Evolutionary conservation across 345 rosid species (phyloP).

Genomic region (Trapa bicornis): DNA sequence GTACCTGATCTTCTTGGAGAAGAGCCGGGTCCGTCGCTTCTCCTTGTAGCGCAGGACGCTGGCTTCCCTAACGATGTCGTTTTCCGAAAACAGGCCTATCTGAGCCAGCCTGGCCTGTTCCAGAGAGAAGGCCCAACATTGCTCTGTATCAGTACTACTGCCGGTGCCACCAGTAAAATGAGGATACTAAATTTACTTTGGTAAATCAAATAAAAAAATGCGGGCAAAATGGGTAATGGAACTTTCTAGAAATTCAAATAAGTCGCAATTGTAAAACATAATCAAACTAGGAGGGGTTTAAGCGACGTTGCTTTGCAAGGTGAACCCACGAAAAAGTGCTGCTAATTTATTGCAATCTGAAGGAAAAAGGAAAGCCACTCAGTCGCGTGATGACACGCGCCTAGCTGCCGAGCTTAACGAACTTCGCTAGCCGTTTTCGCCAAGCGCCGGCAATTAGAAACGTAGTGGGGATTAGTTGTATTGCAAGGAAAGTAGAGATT

Average conservation of each 20-base stretch:
- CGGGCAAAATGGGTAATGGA: too few relatives aligned
- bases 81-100: conserved; percentile 48
- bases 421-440: background rate
- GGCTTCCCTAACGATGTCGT: conserved; percentile 55
- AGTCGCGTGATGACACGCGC: background rate
- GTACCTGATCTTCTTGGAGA: conserved; percentile 73
- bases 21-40: conserved; percentile 61
- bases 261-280: too few relatives aligned
- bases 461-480: background rate
- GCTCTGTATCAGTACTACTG: too few relatives aligned
- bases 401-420: background rate
- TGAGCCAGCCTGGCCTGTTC: conserved; percentile 60
- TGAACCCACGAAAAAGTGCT: background rate
- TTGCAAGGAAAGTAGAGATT: conserved; percentile 5
- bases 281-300: too few relatives aligned
- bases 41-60: conserved; percentile 70
- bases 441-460: background rate
- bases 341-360: background rate
- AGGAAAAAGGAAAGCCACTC: background rate
- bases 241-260: too few relatives aligned
- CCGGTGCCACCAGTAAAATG: too few relatives aligned
- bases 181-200: background rate
- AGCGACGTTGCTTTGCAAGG: too few relatives aligned
- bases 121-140: too few relatives aligned
- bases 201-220: too few relatives aligned